Evolutionary conservation across 2,329 filamentous ascomycete genomes (phyloP).

Genomic region (Venturia aucupariae): DNA sequence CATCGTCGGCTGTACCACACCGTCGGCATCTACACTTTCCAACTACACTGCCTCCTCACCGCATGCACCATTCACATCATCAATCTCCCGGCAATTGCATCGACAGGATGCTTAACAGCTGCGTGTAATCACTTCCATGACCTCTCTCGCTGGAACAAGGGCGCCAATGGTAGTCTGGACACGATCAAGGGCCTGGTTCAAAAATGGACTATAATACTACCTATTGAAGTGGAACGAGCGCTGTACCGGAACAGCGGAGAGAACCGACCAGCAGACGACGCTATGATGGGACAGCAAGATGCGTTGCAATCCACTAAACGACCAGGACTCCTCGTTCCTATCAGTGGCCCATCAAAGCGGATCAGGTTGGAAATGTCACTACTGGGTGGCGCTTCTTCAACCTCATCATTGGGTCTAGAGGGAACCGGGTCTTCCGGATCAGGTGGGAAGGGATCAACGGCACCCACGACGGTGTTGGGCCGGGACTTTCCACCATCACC

Average conservation of each 20-base stretch:
- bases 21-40: slow-evolving; percentile 13
- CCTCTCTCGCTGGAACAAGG: slow-evolving; percentile 17
- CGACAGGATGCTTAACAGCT: slow-evolving; percentile 38
- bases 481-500: background rate
- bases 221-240: slow-evolving; percentile 19
- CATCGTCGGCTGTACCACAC: slow-evolving; percentile 33
- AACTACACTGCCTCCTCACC: slow-evolving; percentile 14
- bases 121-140: slow-evolving; percentile 21
- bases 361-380: background rate
- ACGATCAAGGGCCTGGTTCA: slow-evolving; percentile 18
- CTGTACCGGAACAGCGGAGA: slow-evolving; percentile 17
- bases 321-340: slow-evolving; percentile 12
- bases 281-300: slow-evolving; percentile 1
- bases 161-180: slow-evolving; percentile 17
- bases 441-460: background rate
- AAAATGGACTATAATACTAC: slow-evolving; percentile 21
- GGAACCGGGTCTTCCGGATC: background rate
- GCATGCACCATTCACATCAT: slow-evolving; percentile 15
- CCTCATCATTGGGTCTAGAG: background rate
- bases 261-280: background rate
- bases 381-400: background rate
- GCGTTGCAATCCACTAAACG: slow-evolving; percentile 15
- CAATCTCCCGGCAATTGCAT: slow-evolving; percentile 19
- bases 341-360: background rate
- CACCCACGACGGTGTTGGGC: background rate